Base-by-base conservation (phyloP, 441 rosid species). In the Erodium texanum region DNA sequence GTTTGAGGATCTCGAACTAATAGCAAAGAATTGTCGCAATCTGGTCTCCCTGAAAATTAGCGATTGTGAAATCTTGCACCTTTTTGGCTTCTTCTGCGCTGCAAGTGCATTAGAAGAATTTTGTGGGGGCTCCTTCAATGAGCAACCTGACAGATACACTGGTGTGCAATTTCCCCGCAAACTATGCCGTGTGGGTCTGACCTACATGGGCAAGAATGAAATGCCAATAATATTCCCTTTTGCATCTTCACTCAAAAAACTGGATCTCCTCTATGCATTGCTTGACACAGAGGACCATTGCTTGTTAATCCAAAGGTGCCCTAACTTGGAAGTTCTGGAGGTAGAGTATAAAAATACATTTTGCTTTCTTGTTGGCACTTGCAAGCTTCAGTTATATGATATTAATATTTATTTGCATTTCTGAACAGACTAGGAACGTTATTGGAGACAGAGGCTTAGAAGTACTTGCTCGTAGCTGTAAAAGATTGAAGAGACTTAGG, bases 281-380 rank as follows among this genome's bases (percentile, higher is more conserved):
- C 90, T 91, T 3, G 89, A 86, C 77, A 83, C 91, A 0, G 96
- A 91, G 58, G 99, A 88, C 74, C 96, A 88, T 68, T 94, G 97
- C 69, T 62, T 70, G 24, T 82, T 94, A 64, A 84, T 94, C 73
- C 89, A 87, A 73, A 80, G 36, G 77, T 94, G 97, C 79, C 88
- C 90, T 71, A 85, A 89, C 82, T 76, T 94, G 71, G 97, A 94
- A 83, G 83, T 89, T 83, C 96, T 93, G 1, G 97, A 93, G 99
- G 99, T 91, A 82, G 11, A 54, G 24, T 54, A 54, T 18, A n/a
- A 19, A 54, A 3, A 11, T n/a, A n/a, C n/a, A n/a, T n/a, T n/a
- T n/a, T 6, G 6, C 6, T 48, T 14, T 12, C 54, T 48, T 32
- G 36, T 32, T 45, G 64, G 20, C 63, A 66, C 7, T 41, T 15